Base-by-base conservation (phyloP, 805 yeast species). In the Candida tammaniensis region DNA sequence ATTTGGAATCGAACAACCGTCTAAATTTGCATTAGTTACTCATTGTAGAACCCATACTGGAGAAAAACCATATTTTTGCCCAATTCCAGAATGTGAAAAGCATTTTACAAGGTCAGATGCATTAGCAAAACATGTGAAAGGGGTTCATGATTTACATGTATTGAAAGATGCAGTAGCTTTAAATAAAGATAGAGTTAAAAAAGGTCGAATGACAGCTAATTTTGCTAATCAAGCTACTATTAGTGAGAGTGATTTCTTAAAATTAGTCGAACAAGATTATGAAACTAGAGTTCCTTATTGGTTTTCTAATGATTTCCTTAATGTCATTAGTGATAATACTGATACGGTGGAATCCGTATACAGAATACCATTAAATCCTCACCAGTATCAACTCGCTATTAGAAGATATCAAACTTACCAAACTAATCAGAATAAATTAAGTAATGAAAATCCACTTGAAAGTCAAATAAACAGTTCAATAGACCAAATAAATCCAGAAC, bases 41-140 rank as follows among this genome's bases (percentile, higher is more conserved):
- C 91, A 82, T 49, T 61, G 80, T 44, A 54, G 86, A 36, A 66
- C 76, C 1, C 91, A 83, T 52, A 76, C 83, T 0, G 80, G 82
- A 1, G 84, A 81, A 46, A 70, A 70, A 46, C 86, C 86, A 22
- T 79, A 72, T 44, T 72, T 65, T 46, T 83, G 91, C 52, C 67
- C 74, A 1, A 61, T 80, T 10, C 85, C 85, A 2, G 85, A 80
- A 43, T 83, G 91, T 54, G 72, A 70, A 32, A 68, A 74, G 41
- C 69, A 70, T 28, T 81, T 80, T 48, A 70, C 77, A 0, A 54
- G 82, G 35, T 64, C 79, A 1, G 84, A 78, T 42, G 84, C 82
- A 1, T 64, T 84, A 40, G 71, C 79, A 13, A 74, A 76, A 43
- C 91, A 84, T 54, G 64, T 81, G 38, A 68, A 76, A 27, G 69